Conservation (phyloP, 371 early-diverging fungal species). For the Syncephalastrum monosporum region DNA sequence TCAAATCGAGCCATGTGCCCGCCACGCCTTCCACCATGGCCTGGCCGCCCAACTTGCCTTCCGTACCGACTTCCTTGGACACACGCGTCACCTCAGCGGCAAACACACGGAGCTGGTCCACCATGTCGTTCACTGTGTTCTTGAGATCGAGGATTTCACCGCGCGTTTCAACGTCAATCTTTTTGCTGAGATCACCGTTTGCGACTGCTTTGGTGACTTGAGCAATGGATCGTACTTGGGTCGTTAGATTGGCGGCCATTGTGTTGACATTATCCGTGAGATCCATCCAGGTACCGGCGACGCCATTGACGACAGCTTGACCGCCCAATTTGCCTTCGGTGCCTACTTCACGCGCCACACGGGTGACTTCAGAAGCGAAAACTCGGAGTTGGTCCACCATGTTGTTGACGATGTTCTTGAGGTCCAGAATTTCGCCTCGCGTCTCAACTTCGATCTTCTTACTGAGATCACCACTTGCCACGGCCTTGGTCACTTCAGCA, state of each 20-base stretch:
- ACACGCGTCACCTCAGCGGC: no score
- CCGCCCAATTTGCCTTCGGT: slow-evolving; percentile 48
- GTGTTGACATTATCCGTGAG: slow-evolving; percentile 43
- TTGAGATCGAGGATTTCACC: slow-evolving; percentile 31
- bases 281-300: slow-evolving; percentile 34
- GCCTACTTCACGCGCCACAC: slow-evolving; percentile 41
- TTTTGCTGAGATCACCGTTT: slow-evolving; percentile 24
- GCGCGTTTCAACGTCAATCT: slow-evolving; percentile 22
- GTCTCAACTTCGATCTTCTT: slow-evolving; percentile 33
- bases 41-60: slow-evolving; percentile 32
- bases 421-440: slow-evolving; percentile 40
- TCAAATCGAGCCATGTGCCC: slow-evolving; percentile 54
- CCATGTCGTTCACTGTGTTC: background rate
- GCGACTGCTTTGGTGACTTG: slow-evolving; percentile 30
- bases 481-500: slow-evolving; percentile 36
- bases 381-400: slow-evolving; percentile 28
- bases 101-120: no score
- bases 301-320: slow-evolving; percentile 45
- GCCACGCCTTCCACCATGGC: slow-evolving; percentile 48
- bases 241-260: slow-evolving; percentile 31
- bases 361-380: slow-evolving; percentile 44
- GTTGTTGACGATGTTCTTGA: slow-evolving; percentile 31
- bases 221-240: slow-evolving; percentile 32
- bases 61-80: no score
- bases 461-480: slow-evolving; percentile 37